Evolutionary conservation across 768 basidiomycete species (phyloP).

Genomic region (Hericium erinaceus): DNA sequence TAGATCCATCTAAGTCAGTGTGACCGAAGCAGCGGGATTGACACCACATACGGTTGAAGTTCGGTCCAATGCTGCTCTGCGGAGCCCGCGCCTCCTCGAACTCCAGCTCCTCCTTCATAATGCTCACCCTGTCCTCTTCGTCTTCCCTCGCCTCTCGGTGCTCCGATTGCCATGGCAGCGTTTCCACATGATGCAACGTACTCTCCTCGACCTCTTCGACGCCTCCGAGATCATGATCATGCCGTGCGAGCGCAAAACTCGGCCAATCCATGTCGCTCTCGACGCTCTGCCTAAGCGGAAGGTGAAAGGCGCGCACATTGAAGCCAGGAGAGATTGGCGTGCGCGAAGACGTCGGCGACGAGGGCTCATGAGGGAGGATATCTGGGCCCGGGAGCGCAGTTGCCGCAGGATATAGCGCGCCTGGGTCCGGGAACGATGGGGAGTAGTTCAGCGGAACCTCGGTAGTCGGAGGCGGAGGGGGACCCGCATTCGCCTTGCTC

Average conservation of each 20-base stretch:
- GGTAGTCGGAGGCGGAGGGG: not conserved
- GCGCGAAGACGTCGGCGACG: not conserved
- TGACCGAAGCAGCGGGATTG: not conserved
- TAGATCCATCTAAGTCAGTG: not conserved
- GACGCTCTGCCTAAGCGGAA: slow-evolving; percentile 3
- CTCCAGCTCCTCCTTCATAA: slow-evolving; percentile 5
- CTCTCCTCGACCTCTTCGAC: not conserved
- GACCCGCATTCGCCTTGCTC: not conserved
- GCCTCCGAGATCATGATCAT: not conserved
- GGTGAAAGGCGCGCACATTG: slow-evolving; percentile 7
- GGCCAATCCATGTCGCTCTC: not conserved
- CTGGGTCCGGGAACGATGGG: not conserved
- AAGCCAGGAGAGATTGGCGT: not conserved
- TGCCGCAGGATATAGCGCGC: not conserved
- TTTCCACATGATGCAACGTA: not conserved
- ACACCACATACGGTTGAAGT: slow-evolving; percentile 5
- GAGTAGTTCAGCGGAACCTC: not conserved
- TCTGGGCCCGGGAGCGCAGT: not conserved
- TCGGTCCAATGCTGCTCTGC: not conserved
- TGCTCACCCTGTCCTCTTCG: not conserved
- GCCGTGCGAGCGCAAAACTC: not conserved
- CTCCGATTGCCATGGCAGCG: not conserved
- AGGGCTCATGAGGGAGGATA: not conserved
- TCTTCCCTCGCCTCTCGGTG: slow-evolving; percentile 2
- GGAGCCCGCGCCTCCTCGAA: not conserved